Percentiles rank a stretch among this genome's conserved stretches.
Conservation (phyloP, 345 rosid species). For the Eucalyptus polybractea region DNA sequence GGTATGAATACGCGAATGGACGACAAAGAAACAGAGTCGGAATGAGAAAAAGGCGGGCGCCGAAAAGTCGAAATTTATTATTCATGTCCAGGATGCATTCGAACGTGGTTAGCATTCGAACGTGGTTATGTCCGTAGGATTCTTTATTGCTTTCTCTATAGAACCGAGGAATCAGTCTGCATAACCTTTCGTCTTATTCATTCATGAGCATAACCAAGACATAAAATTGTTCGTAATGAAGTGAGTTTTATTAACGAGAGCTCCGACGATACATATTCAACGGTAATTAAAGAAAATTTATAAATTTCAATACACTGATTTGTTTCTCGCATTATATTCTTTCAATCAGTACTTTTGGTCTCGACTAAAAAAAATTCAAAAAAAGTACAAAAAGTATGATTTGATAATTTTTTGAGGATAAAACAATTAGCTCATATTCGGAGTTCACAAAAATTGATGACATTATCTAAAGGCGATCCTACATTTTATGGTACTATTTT, state of each 20-base stretch:
- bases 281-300: neutral
- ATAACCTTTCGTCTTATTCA: neutral
- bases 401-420: too few species aligned
- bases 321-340: too few species aligned
- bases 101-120: neutral
- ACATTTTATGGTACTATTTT: neutral
- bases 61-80: neutral
- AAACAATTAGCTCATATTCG: neutral
- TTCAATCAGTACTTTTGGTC: neutral
- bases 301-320: neutral
- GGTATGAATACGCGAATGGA: neutral
- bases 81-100: neutral
- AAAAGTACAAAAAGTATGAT: neutral
- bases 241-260: neutral
- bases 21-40: neutral
- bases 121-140: fast-evolving
- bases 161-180: neutral
- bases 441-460: neutral
- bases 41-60: neutral
- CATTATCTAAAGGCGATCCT: neutral
- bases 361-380: too few species aligned
- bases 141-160: too few species aligned
- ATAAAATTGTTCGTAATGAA: too few species aligned
- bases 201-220: neutral
- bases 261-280: neutral